Percentiles rank a stretch among this genome's conserved stretches.
phyloP scores from a whole-genome alignment of 208 protist genomes.

The Leishmania tropica region DNA sequence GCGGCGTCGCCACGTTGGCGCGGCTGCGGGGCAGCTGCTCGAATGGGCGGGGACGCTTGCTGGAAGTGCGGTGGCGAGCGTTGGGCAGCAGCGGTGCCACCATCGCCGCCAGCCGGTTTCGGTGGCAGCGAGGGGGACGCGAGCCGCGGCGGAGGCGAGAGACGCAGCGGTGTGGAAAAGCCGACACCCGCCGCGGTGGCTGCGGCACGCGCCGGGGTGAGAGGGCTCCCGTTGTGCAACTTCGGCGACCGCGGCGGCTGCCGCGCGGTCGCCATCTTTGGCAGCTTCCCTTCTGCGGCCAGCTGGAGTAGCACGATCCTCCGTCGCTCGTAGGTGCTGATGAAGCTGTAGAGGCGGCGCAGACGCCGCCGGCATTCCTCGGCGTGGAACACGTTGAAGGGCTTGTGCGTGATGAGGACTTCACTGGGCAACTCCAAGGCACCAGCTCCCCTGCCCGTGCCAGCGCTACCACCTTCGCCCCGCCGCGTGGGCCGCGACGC shows the following conservation, averaged over 20 bases:
- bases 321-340: slow-evolving; percentile 34
- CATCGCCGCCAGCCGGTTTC: neutral
- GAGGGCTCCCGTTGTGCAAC: neutral
- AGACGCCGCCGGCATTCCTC: slow-evolving; percentile 63
- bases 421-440: slow-evolving; percentile 7
- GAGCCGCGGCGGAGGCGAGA: slow-evolving; percentile 7
- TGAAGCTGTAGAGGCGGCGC: slow-evolving; percentile 52
- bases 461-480: neutral
- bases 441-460: neutral
- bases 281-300: slow-evolving; percentile 22
- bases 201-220: neutral
- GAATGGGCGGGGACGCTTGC: neutral
- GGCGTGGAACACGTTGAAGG: slow-evolving; percentile 62
- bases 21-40: neutral
- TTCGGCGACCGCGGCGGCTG: neutral
- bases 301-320: slow-evolving; percentile 28
- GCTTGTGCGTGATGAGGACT: slow-evolving; percentile 10
- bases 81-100: neutral
- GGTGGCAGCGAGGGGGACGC: neutral
- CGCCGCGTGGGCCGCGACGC: slow-evolving; percentile 1
- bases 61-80: slow-evolving; percentile 2
- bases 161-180: neutral
- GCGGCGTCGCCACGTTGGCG: neutral
- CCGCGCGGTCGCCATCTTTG: neutral
- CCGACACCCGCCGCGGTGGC: neutral